Base-by-base conservation (phyloP, 805 yeast genomes). In the Lipomyces yamadae region DNA sequence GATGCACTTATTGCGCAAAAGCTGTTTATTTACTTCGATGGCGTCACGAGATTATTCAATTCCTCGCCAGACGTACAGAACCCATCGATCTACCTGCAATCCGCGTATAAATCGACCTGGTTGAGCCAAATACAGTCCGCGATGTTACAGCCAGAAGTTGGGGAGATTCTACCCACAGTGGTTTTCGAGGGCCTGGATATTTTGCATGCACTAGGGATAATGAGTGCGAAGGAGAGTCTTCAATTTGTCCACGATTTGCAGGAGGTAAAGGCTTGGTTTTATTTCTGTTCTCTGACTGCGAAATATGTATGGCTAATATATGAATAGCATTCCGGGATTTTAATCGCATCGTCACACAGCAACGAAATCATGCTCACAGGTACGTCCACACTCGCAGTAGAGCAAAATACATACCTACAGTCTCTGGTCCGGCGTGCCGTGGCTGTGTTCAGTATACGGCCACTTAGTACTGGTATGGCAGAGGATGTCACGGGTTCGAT, bases 401-500 rank as follows among this genome's bases (percentile, higher is more conserved):
- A 34, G 30, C 70, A 67, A n/a, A 52, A 30, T 15, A 15, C 37
- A 3, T 54, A 56, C 5, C 32, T 63, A 11, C 33, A 11, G 29
- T 37, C 63, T 7, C 60, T 67, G 8, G 32, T 56, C 10, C 37
- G 62, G 18, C 63, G 63, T 11, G 57, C 70, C 3, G 29, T 33
- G 6, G 70, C 70, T 2, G 65, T 69, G 2, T 54, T 62, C 62
- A 61, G 63, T 45, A n/a, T 69, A n/a, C 59, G 72, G 24, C 66
- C 72, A 2, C 61, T 70, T 15, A 60, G 50, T 33, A 63, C 72
- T 2, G 72, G 72, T 4, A 42, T 42, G 18, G 72, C 72, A 1
- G 60, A 62, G 10, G 72, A 70, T 13, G 65, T 70, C 10, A 69
- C 72, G 5, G 72, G 72, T 10, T n/a, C 57, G 4, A 29, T 70